Evolutionary conservation across 1,284 basidiomycete species (phyloP).

Genomic region (Apiotrichum gamsii): DNA sequence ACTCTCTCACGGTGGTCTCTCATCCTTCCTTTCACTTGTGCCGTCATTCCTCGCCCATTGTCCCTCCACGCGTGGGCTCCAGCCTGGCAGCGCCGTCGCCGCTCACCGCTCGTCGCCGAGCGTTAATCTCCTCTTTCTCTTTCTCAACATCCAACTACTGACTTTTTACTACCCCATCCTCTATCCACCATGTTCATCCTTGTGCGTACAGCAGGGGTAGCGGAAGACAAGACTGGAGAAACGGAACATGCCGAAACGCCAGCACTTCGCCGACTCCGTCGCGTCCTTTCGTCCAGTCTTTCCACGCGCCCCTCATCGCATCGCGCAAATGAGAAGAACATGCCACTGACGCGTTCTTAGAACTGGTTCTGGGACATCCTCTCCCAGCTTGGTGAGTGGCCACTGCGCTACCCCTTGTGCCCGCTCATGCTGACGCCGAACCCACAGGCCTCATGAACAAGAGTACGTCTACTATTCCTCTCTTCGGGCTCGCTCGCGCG

Average conservation of each 20-base stretch:
- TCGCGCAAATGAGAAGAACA: neutral
- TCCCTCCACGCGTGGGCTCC: too few relatives aligned
- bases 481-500: neutral
- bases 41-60: too few relatives aligned
- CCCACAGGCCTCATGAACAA: conserved; percentile 92
- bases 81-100: too few relatives aligned
- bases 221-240: neutral
- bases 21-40: too few relatives aligned
- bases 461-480: conserved; percentile 60
- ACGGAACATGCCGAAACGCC: too few relatives aligned
- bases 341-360: conserved; percentile 16
- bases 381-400: conserved; percentile 69
- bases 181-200: conserved; percentile 65
- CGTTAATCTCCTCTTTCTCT: neutral
- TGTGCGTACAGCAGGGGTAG: conserved; percentile 18
- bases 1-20: too few relatives aligned
- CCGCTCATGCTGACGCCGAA: too few relatives aligned
- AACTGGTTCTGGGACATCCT: conserved; percentile 96
- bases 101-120: too few relatives aligned
- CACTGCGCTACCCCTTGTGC: too few relatives aligned
- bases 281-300: too few relatives aligned
- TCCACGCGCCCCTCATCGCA: neutral
- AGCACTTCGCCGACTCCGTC: too few relatives aligned
- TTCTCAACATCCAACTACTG: neutral
- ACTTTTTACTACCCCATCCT: neutral